phyloP scores from a whole-genome alignment of 768 basidiomycete genomes.

The Leccinum longicurvipes region DNA sequence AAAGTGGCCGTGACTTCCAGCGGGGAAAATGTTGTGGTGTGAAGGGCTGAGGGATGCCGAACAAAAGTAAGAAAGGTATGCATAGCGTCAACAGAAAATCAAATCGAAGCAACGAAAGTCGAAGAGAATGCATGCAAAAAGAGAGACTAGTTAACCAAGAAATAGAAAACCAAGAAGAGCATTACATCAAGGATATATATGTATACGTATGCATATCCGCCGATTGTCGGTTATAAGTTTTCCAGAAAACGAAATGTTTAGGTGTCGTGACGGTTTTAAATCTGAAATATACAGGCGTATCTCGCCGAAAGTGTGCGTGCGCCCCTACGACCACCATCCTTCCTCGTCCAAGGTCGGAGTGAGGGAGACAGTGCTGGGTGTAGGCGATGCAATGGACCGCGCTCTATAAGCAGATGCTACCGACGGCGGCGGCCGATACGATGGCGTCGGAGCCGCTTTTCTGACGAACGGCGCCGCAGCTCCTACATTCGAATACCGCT shows the following conservation, averaged over 20 bases:
- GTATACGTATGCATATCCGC: background rate
- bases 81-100: background rate
- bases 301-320: background rate
- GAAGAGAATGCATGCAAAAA: background rate
- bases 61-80: constrained; percentile 15
- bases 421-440: constrained; percentile 35
- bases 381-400: constrained; percentile 56
- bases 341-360: constrained; percentile 68
- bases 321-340: constrained; percentile 68
- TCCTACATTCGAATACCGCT: constrained; percentile 20
- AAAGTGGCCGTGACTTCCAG: constrained; percentile 26
- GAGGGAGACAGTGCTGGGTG: constrained; percentile 71
- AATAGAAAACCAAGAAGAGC: background rate
- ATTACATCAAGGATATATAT: constrained; percentile 27
- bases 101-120: background rate
- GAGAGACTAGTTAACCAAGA: background rate
- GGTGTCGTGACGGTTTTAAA: background rate
- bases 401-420: constrained; percentile 48
- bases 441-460: constrained; percentile 21
- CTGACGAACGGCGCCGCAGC: constrained; percentile 10
- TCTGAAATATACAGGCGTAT: background rate
- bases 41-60: constrained; percentile 1
- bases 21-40: constrained; percentile 7
- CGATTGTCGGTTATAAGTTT: constrained; percentile 9
- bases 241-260: background rate